Percentiles rank a stretch among this genome's conserved stretches.
Conservation (phyloP, 2,329 filamentous ascomycete genomes). For the Grosmannia clavigera region DNA sequence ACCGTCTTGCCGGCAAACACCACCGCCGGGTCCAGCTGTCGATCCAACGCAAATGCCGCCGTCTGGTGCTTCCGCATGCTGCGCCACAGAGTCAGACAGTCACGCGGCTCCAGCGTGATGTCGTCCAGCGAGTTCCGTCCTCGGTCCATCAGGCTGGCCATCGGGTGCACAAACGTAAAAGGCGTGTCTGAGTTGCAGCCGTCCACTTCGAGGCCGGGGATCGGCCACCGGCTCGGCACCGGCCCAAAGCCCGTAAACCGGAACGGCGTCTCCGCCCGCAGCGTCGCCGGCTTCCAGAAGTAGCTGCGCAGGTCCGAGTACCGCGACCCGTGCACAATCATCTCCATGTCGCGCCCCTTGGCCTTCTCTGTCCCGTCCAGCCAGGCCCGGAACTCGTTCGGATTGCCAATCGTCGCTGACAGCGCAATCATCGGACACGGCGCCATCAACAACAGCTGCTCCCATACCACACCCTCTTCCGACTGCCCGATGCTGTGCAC, state of each 20-base stretch:
- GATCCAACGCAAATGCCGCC: conserved; percentile 33
- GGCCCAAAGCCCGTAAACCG: conserved; percentile 39
- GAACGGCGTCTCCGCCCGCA: conserved; percentile 16
- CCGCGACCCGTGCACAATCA: conserved; percentile 54
- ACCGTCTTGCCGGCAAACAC: conserved; percentile 16
- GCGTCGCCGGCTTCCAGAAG: conserved; percentile 40
- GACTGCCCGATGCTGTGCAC: conserved; percentile 69
- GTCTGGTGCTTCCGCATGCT: conserved; percentile 48
- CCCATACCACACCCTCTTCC: conserved; percentile 67
- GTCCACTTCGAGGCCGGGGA: conserved; percentile 32
- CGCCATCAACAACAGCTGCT: conserved; percentile 60
- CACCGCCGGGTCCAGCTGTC: conserved; percentile 34
- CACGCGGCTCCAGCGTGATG: conserved; percentile 55
- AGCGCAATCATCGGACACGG: conserved; percentile 70
- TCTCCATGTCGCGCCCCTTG: conserved; percentile 51
- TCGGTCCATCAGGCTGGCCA: conserved; percentile 14
- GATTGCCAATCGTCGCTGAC: conserved; percentile 70
- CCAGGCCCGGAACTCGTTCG: conserved; percentile 57
- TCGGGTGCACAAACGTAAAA: conserved; percentile 8
- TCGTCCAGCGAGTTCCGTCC: conserved; percentile 54
- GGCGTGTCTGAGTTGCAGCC: conserved; percentile 11
- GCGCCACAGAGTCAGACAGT: conserved; percentile 55
- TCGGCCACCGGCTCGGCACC: conserved; percentile 26
- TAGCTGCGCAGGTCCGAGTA: conserved; percentile 75
- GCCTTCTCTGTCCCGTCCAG: conserved; percentile 49